Evolutionary conservation across 805 yeast species (phyloP).

Genomic region (Metschnikowia gelsemii): DNA sequence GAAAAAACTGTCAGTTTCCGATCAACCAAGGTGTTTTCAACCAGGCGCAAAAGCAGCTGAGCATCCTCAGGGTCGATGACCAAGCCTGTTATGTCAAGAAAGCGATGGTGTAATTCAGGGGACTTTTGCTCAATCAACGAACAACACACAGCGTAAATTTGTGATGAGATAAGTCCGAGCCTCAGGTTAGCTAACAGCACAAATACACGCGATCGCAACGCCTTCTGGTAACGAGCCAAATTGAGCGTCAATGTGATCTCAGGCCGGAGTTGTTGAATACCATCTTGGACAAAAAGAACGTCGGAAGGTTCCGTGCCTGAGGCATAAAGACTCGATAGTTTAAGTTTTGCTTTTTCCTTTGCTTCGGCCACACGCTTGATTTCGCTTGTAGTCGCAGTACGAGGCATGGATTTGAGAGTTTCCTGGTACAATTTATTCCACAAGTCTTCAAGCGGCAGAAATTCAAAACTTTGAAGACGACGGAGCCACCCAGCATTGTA

Average conservation of each 20-base stretch:
- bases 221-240: conserved; percentile 64
- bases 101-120: conserved; percentile 41
- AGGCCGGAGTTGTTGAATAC: conserved; percentile 47
- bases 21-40: conserved; percentile 37
- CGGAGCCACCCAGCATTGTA: conserved; percentile 40
- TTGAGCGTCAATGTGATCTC: conserved; percentile 57
- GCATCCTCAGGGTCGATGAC: conserved; percentile 50
- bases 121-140: conserved; percentile 56
- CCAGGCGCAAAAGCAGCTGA: conserved; percentile 23
- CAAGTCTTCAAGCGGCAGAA: conserved; percentile 37
- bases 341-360: conserved; percentile 50
- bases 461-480: conserved; percentile 31
- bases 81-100: conserved; percentile 46
- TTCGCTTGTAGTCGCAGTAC: conserved; percentile 39
- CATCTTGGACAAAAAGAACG: conserved; percentile 28
- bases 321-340: conserved; percentile 35
- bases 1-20: conserved; percentile 36
- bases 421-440: conserved; percentile 40
- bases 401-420: conserved; percentile 34
- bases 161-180: conserved; percentile 66
- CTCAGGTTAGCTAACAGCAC: conserved; percentile 61
- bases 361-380: conserved; percentile 54
- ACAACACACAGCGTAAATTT: conserved; percentile 61
- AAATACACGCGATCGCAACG: conserved; percentile 63
- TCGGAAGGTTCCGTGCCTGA: conserved; percentile 27